These are phyloP conservation scores for Sanghuangporus sanghuang DNA, from an alignment of 1,284 basidiomycete species.

Conservation along the genomic window DNA sequence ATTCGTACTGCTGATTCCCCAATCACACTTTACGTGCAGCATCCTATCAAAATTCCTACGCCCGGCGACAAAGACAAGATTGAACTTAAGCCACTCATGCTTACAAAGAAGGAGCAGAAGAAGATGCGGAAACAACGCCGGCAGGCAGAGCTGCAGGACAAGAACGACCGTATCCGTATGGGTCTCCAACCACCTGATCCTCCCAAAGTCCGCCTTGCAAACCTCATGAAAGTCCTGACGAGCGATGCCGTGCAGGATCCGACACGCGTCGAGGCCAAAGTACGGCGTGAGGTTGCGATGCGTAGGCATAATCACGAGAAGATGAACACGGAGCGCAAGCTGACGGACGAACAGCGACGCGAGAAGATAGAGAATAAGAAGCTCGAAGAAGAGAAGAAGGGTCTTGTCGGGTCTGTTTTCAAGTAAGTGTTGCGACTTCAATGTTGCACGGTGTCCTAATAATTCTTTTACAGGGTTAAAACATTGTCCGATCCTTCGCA, in stretches of 20 bases:
- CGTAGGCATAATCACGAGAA: constrained; percentile 88
- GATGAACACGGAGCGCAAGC: constrained; percentile 86
- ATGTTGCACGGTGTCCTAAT: no score
- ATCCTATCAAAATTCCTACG: constrained; percentile 94
- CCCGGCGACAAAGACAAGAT: constrained; percentile 81
- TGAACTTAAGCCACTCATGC: constrained; percentile 76
- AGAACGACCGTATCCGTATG: constrained; percentile 94
- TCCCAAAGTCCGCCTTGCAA: constrained; percentile 94
- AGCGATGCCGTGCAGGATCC: constrained; percentile 96
- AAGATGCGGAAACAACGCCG: constrained; percentile 91
- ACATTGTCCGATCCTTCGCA: constrained; percentile 90
- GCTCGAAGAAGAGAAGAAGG: constrained; percentile 81
- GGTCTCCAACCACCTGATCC: constrained; percentile 92
- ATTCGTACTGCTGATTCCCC: constrained; percentile 68
- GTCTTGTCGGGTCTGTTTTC: constrained; percentile 84
- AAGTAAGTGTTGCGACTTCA: constrained; percentile 51
- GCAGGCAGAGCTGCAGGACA: constrained; percentile 89
- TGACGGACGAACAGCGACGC: constrained; percentile 84
- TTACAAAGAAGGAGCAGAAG: constrained; percentile 95
- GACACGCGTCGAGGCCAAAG: constrained; percentile 93
- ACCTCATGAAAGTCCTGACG: constrained; percentile 97
- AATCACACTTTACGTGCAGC: constrained; percentile 90
- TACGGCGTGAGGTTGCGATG: constrained; percentile 88
- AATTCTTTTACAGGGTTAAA: constrained; percentile 55
- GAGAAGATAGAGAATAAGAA: constrained; percentile 87